Evolutionary conservation across 495 filamentous ascomycete genomes (phyloP), one percentile per base, ranked within the genome.

Genomic region (Emericellopsis terricola): DNA sequence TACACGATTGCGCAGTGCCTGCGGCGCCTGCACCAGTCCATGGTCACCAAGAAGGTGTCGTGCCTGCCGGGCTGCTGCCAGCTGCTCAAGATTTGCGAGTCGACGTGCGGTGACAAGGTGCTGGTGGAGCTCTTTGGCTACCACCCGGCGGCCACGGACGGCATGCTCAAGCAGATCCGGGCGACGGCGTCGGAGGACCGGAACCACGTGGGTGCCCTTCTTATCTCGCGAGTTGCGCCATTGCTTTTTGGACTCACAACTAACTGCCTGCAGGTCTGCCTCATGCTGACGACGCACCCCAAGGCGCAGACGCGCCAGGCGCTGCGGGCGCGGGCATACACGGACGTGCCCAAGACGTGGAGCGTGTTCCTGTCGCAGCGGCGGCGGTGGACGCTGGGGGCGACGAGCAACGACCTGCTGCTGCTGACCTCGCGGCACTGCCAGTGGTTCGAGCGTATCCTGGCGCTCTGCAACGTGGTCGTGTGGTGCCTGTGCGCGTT

Each of bases 51-150:
- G 9, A 52, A 52, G 32, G 49, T 52, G 8, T 45, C 41, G 11
- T 52, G 49, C 39, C 46, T 52, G 6, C 49, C 49, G 0, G 49
- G 49, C 21, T 52, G 49, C 19, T 52, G 49, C 16, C 49, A 52
- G 23, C 21, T 49, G 15, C 40, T 52, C 24, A 45, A 43, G n/a
- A 38, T 52, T 17, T 47, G 41, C 29, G 49, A 52, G 15, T 45
- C 46, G 19, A 52, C 49, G 4, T 52, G 41, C 29, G 49, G 49
- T 8, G 46, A 52, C 31, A 37, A 36, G n/a, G 44, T 52, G 15
- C 49, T 52, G 29, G 24, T 44, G 15, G 39, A 49, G 18, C 44
- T 42, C 19, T 52, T 52, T 20, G 49, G 49, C 8, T 49, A 52
- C 30, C 40, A 44, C 24, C 49, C 49, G 11, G 41, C 40, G 29